These are phyloP conservation scores for Mycosphaerella sp. DNA, from an alignment of 2,329 filamentous ascomycete genomes.

Conservation along the genomic window DNA sequence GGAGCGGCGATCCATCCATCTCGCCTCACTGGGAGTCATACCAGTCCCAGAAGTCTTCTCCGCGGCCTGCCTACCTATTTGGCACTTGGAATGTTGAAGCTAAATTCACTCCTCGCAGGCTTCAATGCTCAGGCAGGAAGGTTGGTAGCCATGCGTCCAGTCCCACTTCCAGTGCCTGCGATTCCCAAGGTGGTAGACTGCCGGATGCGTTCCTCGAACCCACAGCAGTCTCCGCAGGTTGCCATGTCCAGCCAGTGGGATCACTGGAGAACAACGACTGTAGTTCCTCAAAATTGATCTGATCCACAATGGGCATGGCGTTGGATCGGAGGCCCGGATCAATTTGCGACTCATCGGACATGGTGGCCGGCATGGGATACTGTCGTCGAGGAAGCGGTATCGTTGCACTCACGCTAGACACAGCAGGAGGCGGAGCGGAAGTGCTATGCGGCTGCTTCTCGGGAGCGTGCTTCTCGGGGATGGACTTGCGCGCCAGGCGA, in stretches of 20 bases:
- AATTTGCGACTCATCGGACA: conserved; percentile 12
- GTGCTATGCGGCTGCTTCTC: conserved; percentile 15
- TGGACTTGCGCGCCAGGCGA: conserved; percentile 22
- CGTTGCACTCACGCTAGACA: not conserved
- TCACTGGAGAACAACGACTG: conserved; percentile 24
- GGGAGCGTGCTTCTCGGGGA: conserved; percentile 24
- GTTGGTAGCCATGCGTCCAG: conserved; percentile 24
- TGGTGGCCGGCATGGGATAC: conserved; percentile 1
- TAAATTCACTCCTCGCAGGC: not conserved
- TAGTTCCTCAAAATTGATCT: conserved; percentile 24
- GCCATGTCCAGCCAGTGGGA: conserved; percentile 25
- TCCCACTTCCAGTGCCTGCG: conserved; percentile 20
- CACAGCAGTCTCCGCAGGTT: conserved; percentile 24
- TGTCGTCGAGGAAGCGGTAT: conserved; percentile 4
- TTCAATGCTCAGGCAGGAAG: conserved; percentile 17
- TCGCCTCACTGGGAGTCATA: too few relatives aligned
- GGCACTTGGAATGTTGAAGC: not conserved
- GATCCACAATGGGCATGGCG: conserved; percentile 9
- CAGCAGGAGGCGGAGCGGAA: not conserved
- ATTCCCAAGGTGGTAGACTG: conserved; percentile 24
- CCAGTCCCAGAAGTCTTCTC: too few relatives aligned
- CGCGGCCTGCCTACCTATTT: too few relatives aligned
- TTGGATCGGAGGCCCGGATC: conserved; percentile 10
- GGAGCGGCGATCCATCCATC: too few relatives aligned
- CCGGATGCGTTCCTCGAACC: conserved; percentile 20